A percentile compares a stretch with the other conserved stretches of the same genome.
phyloP scores from a whole-genome alignment of 768 basidiomycete genomes.

The Arthromyces matolae region DNA sequence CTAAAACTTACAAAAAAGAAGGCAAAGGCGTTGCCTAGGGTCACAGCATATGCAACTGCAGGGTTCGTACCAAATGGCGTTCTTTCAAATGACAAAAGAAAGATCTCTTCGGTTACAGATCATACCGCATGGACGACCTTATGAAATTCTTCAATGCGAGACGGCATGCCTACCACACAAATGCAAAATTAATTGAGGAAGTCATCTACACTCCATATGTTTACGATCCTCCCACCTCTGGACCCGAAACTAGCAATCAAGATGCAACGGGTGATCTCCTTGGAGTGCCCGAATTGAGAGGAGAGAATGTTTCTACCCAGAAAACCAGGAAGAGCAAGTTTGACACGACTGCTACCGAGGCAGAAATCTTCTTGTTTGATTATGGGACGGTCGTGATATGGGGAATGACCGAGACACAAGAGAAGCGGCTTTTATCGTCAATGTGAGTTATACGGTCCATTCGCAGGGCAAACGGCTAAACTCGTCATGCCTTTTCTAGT shows the following conservation, averaged over 20 bases:
- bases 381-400: slow-evolving; percentile 96
- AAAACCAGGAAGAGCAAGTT: slow-evolving; percentile 65
- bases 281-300: slow-evolving; percentile 68
- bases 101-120: slow-evolving; percentile 41
- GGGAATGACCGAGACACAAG: slow-evolving; percentile 95
- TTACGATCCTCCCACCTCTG: slow-evolving; percentile 53
- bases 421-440: slow-evolving; percentile 85
- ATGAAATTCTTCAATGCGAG: slow-evolving; percentile 89
- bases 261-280: slow-evolving; percentile 67
- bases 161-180: slow-evolving; percentile 77
- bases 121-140: slow-evolving; percentile 84
- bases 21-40: slow-evolving; percentile 84
- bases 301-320: slow-evolving; percentile 30
- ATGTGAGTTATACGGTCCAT: slow-evolving; percentile 53
- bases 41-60: slow-evolving; percentile 95
- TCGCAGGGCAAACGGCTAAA: slow-evolving; percentile 1
- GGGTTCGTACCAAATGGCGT: slow-evolving; percentile 45
- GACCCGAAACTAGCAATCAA: slow-evolving; percentile 27
- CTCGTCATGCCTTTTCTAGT: slow-evolving; percentile 37
- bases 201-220: slow-evolving; percentile 92
- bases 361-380: slow-evolving; percentile 90
- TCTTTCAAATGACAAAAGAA: background rate
- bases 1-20: slow-evolving; percentile 90
- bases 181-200: slow-evolving; percentile 85
- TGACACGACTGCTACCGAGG: slow-evolving; percentile 59